Conservation (phyloP, 2,329 filamentous ascomycete genomes). For the Metarhizium humberi region DNA sequence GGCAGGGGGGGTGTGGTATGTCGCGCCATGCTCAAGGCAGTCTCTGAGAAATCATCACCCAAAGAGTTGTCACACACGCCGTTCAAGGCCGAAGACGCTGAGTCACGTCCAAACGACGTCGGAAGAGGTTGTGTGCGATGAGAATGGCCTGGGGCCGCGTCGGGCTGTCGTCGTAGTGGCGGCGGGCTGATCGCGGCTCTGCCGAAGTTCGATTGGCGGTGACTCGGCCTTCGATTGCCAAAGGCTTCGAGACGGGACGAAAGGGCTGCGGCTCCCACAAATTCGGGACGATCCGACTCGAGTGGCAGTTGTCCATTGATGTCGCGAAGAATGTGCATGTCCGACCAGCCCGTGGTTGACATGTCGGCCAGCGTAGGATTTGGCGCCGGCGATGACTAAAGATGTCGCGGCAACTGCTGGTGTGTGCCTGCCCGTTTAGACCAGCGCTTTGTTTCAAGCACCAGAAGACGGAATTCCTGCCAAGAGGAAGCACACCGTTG, state of each 20-base stretch:
- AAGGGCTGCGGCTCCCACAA: not conserved
- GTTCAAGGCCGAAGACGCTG: not conserved
- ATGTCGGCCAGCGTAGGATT: not conserved
- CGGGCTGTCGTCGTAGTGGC: constrained; percentile 13
- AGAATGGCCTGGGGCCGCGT: not conserved
- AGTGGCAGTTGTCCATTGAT: not conserved
- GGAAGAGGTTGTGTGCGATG: not conserved
- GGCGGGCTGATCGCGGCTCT: constrained; percentile 19
- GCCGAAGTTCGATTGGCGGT: constrained; percentile 1
- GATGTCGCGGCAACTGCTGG: too few relatives aligned
- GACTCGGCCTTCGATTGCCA: constrained; percentile 1
- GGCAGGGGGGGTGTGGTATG: constrained; percentile 14
- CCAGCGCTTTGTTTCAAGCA: too few relatives aligned
- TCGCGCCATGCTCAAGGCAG: not conserved
- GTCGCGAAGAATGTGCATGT: not conserved
- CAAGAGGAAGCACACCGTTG: too few relatives aligned
- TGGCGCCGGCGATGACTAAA: too few relatives aligned
- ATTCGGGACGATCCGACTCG: not conserved
- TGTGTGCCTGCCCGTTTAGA: too few relatives aligned
- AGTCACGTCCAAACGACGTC: not conserved
- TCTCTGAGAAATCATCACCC: not conserved
- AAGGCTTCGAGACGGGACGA: constrained; percentile 2
- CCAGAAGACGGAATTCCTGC: too few relatives aligned
- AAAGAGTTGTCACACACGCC: not conserved
- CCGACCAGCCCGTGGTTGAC: not conserved